Evolutionary conservation across 2,329 filamentous ascomycete species (phyloP).

Genomic region (Capronia coronata): DNA sequence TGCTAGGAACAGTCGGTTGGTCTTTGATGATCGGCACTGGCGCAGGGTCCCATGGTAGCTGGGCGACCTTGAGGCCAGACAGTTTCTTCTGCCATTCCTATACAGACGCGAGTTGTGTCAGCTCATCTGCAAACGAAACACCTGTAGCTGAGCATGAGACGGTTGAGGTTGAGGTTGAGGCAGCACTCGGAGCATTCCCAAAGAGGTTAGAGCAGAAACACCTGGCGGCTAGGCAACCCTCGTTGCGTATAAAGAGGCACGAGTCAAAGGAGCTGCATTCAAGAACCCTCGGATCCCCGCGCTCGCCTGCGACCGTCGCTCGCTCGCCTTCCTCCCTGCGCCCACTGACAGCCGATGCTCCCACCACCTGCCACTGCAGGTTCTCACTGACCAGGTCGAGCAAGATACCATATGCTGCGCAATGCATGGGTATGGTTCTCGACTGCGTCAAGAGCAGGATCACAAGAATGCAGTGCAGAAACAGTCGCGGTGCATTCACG

Average conservation of each 20-base stretch:
- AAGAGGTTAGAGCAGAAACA: conserved; percentile 16
- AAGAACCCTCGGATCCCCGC: conserved; percentile 27
- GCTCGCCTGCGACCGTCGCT: conserved; percentile 10
- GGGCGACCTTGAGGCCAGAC: conserved; percentile 72
- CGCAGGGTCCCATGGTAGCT: conserved; percentile 92
- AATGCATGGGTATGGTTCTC: background rate
- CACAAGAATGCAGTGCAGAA: background rate
- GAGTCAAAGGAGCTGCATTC: conserved; percentile 25
- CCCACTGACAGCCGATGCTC: background rate
- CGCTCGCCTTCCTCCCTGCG: conserved; percentile 8
- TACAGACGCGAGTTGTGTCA: background rate
- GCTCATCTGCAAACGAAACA: background rate
- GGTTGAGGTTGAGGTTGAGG: background rate
- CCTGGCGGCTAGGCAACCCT: conserved; percentile 19
- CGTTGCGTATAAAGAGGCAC: conserved; percentile 28
- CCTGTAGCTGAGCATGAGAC: background rate
- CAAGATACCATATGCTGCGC: background rate
- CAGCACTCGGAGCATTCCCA: conserved; percentile 3
- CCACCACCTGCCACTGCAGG: background rate
- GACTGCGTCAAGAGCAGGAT: background rate
- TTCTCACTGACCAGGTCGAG: background rate
- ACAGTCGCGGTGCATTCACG: background rate
- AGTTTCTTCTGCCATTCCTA: conserved; percentile 94
- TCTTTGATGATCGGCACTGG: conserved; percentile 53
- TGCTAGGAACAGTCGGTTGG: conserved; percentile 34